phyloP scores from a whole-genome alignment of 495 filamentous ascomycete species.

The Penicillium soppii region DNA sequence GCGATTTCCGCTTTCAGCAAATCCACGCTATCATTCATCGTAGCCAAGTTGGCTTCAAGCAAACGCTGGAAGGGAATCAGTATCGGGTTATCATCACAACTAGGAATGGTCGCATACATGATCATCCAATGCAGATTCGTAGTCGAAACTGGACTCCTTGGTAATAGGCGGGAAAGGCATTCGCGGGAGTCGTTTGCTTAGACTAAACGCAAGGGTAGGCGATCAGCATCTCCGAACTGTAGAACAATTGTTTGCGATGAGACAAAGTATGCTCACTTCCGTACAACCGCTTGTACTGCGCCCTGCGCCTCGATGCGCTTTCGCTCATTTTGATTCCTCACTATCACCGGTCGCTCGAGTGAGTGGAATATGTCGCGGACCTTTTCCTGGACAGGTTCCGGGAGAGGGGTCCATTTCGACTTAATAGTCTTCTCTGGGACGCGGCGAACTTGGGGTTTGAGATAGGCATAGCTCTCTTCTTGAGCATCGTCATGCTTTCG shows the following conservation, averaged over 20 bases:
- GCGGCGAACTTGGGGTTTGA: constrained; percentile 50
- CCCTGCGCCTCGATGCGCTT: constrained; percentile 57
- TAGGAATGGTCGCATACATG: constrained; percentile 38
- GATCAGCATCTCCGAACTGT: constrained; percentile 15
- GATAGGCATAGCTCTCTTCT: constrained; percentile 36
- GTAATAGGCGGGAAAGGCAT: constrained; percentile 61
- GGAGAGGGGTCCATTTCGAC: constrained; percentile 57
- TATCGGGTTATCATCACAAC: neutral
- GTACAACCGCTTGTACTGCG: constrained; percentile 48
- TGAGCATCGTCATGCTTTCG: constrained; percentile 33
- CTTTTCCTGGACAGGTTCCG: constrained; percentile 49
- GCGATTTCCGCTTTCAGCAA: constrained; percentile 54
- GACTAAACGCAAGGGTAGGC: constrained; percentile 20
- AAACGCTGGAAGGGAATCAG: constrained; percentile 35
- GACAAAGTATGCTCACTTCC: constrained; percentile 34
- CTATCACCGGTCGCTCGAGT: constrained; percentile 55
- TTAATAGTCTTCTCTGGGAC: constrained; percentile 57
- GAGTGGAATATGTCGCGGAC: constrained; percentile 53
- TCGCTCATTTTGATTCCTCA: constrained; percentile 52
- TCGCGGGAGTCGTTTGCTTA: constrained; percentile 51
- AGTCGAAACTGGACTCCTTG: constrained; percentile 58
- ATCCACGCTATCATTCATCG: constrained; percentile 52
- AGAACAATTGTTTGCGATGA: neutral
- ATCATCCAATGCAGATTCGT: constrained; percentile 57
- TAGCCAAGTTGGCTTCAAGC: constrained; percentile 52